Evolutionary conservation across 2,329 filamentous ascomycete genomes (phyloP).

Genomic region (Venturia carpophila): DNA sequence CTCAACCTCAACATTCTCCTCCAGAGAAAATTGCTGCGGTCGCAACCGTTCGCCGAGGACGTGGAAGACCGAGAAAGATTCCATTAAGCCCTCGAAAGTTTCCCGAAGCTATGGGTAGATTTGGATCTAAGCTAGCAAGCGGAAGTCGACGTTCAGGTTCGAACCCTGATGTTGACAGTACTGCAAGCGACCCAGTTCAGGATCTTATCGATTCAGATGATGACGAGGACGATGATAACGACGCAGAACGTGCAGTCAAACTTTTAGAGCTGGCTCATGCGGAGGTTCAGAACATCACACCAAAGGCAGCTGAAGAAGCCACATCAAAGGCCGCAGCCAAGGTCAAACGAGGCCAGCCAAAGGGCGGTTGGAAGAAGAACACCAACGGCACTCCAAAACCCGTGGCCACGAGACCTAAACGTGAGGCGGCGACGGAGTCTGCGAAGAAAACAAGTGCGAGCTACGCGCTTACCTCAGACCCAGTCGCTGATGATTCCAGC

Average conservation of each 20-base stretch:
- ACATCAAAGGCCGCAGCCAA: neutral
- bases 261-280: neutral
- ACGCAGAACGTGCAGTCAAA: neutral
- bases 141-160: no score
- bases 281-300: neutral
- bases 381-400: neutral
- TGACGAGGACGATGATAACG: neutral
- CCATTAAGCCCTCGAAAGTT: neutral
- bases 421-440: neutral
- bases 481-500: neutral
- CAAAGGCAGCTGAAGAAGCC: neutral
- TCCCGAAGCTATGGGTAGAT: neutral
- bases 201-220: neutral
- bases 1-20: neutral
- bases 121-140: neutral
- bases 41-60: neutral
- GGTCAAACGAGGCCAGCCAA: neutral
- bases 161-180: neutral
- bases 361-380: conserved; percentile 1
- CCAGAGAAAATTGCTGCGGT: neutral
- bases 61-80: neutral
- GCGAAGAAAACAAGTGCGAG: neutral
- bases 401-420: neutral
- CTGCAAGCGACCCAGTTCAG: no score
- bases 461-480: neutral